phyloP scores from a whole-genome alignment of 805 yeast species.

The Wickerhamiella nectarea region DNA sequence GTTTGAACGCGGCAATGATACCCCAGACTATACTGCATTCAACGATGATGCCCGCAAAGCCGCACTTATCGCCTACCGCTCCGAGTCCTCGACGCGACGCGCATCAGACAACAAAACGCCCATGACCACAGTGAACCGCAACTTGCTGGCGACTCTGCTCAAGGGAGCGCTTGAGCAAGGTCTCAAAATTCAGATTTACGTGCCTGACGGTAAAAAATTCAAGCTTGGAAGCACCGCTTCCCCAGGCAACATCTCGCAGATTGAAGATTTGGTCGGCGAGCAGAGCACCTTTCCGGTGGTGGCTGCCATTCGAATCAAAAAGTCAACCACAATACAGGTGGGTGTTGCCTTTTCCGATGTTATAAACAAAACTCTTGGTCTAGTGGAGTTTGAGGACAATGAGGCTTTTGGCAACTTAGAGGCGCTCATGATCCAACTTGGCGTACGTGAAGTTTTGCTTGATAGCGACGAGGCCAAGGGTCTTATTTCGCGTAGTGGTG shows the following conservation, averaged over 20 bases:
- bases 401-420: slow-evolving; percentile 80
- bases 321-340: slow-evolving; percentile 37
- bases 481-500: slow-evolving; percentile 65
- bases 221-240: slow-evolving; percentile 48
- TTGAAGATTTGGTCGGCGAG: slow-evolving; percentile 54
- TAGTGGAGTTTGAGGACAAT: slow-evolving; percentile 72
- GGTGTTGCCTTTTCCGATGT: slow-evolving; percentile 77
- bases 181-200: slow-evolving; percentile 67
- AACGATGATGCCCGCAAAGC: slow-evolving; percentile 67
- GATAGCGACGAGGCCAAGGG: slow-evolving; percentile 48
- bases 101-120: slow-evolving; percentile 26
- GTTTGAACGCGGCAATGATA: slow-evolving; percentile 57
- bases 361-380: slow-evolving; percentile 48
- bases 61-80: slow-evolving; percentile 74
- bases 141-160: slow-evolving; percentile 54
- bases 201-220: slow-evolving; percentile 23
- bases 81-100: slow-evolving; percentile 62
- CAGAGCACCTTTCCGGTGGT: slow-evolving; percentile 37
- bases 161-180: slow-evolving; percentile 56
- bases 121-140: slow-evolving; percentile 51
- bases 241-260: slow-evolving; percentile 76
- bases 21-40: slow-evolving; percentile 50
- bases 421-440: slow-evolving; percentile 72
- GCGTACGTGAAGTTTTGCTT: slow-evolving; percentile 71
- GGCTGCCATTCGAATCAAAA: slow-evolving; percentile 35